phyloP scores from a whole-genome alignment of 2,329 filamentous ascomycete species.

The Alternaria longipes region DNA sequence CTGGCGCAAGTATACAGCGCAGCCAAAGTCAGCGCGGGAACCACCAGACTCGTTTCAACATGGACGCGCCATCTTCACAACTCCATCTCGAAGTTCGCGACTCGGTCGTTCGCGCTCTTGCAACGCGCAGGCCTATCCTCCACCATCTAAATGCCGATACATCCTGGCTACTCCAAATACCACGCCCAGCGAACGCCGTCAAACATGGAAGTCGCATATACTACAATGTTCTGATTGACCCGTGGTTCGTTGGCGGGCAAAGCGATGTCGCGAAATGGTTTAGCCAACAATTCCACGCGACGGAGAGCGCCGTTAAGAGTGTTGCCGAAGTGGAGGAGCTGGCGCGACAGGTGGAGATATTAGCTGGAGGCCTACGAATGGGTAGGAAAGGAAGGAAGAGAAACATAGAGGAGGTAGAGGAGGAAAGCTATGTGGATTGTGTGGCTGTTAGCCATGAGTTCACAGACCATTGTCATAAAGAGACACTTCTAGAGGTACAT shows the following conservation, averaged over 20 bases:
- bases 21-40: slow-evolving; percentile 2
- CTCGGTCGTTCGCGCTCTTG: slow-evolving; percentile 51
- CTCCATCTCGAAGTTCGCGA: slow-evolving; percentile 56
- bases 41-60: slow-evolving; percentile 13
- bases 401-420: slow-evolving; percentile 24
- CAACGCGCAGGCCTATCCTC: slow-evolving; percentile 62
- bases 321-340: slow-evolving; percentile 65
- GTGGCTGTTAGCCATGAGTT: slow-evolving; percentile 72
- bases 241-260: slow-evolving; percentile 71
- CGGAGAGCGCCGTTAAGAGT: slow-evolving; percentile 62
- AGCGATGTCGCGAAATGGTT: slow-evolving; percentile 72
- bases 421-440: slow-evolving; percentile 62
- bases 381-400: slow-evolving; percentile 22
- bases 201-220: slow-evolving; percentile 59
- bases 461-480: slow-evolving; percentile 72
- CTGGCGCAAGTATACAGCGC: slow-evolving; percentile 5
- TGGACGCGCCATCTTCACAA: slow-evolving; percentile 51
- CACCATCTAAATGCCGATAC: slow-evolving; percentile 74
- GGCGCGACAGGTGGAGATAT: slow-evolving; percentile 60
- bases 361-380: slow-evolving; percentile 43
- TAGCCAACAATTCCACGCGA: slow-evolving; percentile 70
- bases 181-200: slow-evolving; percentile 59
- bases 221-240: slow-evolving; percentile 72
- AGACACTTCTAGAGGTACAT: slow-evolving; percentile 66
- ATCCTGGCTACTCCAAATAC: slow-evolving; percentile 72